Percentiles rank a stretch among this genome's conserved stretches.
Evolutionary conservation across 1,139 yeast species (phyloP).

Genomic region (Suzukiozyma palmioleophila): DNA sequence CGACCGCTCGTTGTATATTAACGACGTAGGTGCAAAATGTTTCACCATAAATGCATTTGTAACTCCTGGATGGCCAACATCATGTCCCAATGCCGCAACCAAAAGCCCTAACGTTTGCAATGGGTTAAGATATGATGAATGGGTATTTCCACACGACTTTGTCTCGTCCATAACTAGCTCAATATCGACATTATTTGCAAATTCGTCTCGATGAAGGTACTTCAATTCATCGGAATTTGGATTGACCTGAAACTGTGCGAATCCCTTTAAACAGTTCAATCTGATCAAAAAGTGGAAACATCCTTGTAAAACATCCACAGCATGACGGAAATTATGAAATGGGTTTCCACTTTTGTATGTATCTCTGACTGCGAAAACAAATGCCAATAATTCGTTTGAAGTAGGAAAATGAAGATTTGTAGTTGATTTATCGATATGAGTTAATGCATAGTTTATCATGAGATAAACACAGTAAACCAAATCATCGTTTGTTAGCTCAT

Average conservation of each 20-base stretch:
- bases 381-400: slow-evolving; percentile 47
- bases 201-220: not conserved
- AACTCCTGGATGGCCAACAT: slow-evolving; percentile 94
- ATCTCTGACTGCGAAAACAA: slow-evolving; percentile 63
- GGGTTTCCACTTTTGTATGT: slow-evolving; percentile 81
- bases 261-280: slow-evolving; percentile 43
- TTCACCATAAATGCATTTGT: slow-evolving; percentile 70
- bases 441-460: slow-evolving; percentile 49
- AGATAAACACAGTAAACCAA: slow-evolving; percentile 56
- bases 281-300: slow-evolving; percentile 60
- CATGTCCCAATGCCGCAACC: slow-evolving; percentile 90
- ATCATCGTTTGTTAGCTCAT: slow-evolving; percentile 63
- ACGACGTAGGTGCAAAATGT: slow-evolving; percentile 62
- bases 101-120: slow-evolving; percentile 56
- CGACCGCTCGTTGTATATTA: slow-evolving; percentile 58
- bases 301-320: slow-evolving; percentile 92
- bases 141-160: slow-evolving; percentile 5
- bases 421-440: slow-evolving; percentile 20
- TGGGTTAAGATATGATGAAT: slow-evolving; percentile 26
- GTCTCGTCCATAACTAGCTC: slow-evolving; percentile 3
- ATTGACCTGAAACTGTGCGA: slow-evolving; percentile 30
- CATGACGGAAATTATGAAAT: slow-evolving; percentile 94
- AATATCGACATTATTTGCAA: slow-evolving; percentile 1
- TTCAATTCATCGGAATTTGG: slow-evolving; percentile 24
- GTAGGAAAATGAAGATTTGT: slow-evolving; percentile 22